Evolutionary conservation across 768 basidiomycete genomes (phyloP).

Genomic region (Leccinum barrowsii): DNA sequence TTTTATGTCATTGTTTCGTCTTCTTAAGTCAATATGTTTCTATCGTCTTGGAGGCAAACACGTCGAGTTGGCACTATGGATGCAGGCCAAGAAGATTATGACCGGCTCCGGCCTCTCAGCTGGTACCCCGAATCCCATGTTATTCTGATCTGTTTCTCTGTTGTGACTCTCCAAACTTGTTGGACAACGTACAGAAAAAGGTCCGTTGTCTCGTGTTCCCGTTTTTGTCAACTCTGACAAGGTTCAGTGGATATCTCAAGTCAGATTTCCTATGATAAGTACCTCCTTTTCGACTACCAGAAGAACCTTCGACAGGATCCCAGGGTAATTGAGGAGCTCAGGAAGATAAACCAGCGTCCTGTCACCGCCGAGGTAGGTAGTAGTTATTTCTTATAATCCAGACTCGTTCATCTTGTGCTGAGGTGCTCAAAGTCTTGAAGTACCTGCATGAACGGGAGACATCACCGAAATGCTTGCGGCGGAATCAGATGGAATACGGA

Average conservation of each 20-base stretch:
- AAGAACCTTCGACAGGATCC: conserved; percentile 95
- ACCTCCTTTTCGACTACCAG: conserved; percentile 96
- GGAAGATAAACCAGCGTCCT: conserved; percentile 91
- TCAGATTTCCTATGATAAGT: conserved; percentile 71
- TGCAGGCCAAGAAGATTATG: conserved; percentile 98
- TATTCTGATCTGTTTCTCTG: conserved; percentile 98
- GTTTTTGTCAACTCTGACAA: conserved; percentile 4
- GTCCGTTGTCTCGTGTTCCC: conserved; percentile 41
- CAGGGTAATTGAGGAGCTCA: conserved; percentile 89
- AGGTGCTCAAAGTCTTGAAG: too few species aligned
- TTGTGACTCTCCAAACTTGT: conserved; percentile 92
- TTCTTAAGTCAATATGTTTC: conserved; percentile 88
- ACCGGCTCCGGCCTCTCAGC: conserved; percentile 93
- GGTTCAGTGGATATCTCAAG: conserved; percentile 93
- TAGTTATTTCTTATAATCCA: background rate
- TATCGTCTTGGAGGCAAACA: conserved; percentile 99
- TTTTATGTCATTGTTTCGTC: background rate
- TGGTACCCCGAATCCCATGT: conserved; percentile 96
- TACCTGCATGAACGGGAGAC: too few species aligned
- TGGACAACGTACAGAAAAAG: conserved; percentile 99
- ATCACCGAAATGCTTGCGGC: too few species aligned
- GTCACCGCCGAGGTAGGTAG: conserved; percentile 78
- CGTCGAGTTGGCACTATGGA: conserved; percentile 98
- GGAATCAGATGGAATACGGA: too few species aligned
- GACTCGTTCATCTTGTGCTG: background rate